Evolutionary conservation across 1,284 basidiomycete species (phyloP).

Genomic region (Ustilago lituana): DNA sequence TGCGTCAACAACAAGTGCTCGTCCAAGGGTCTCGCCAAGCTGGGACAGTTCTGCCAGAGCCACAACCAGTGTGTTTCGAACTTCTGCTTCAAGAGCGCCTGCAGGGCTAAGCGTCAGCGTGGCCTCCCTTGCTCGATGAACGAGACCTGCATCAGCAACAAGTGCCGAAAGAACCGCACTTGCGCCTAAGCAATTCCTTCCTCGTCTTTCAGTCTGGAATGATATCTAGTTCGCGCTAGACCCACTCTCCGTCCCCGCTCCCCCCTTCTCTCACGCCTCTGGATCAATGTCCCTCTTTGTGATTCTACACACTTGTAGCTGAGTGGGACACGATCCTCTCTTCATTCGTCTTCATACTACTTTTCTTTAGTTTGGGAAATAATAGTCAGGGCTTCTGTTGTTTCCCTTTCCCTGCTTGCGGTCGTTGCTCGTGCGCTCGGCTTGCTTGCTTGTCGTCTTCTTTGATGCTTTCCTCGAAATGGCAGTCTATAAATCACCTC

Average conservation of each 20-base stretch:
- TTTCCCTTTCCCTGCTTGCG: no score
- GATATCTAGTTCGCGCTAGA: conserved; percentile 21
- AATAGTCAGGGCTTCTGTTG: no score
- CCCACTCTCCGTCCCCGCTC: background rate
- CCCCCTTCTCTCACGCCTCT: background rate
- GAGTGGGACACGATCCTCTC: no score
- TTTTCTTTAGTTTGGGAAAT: no score
- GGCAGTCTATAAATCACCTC: no score
- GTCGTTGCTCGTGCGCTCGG: no score
- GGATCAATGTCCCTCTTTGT: no score
- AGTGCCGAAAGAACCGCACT: conserved; percentile 18
- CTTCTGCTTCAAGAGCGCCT: conserved; percentile 30
- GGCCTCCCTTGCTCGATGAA: conserved; percentile 23
- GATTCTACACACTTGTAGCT: no score
- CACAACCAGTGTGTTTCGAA: conserved; percentile 21
- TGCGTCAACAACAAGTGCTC: conserved; percentile 39
- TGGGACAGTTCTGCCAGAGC: conserved; percentile 9
- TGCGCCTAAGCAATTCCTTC: conserved; percentile 25
- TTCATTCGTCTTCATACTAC: no score
- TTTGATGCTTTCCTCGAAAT: no score
- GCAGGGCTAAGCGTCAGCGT: conserved; percentile 28
- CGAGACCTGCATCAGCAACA: conserved; percentile 23
- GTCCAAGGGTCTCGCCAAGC: conserved; percentile 8
- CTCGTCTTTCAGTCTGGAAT: no score
- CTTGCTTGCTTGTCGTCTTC: no score